Evolutionary conservation across 2,329 filamentous ascomycete genomes (phyloP).

Genomic region (Fonsecaea monophora): DNA sequence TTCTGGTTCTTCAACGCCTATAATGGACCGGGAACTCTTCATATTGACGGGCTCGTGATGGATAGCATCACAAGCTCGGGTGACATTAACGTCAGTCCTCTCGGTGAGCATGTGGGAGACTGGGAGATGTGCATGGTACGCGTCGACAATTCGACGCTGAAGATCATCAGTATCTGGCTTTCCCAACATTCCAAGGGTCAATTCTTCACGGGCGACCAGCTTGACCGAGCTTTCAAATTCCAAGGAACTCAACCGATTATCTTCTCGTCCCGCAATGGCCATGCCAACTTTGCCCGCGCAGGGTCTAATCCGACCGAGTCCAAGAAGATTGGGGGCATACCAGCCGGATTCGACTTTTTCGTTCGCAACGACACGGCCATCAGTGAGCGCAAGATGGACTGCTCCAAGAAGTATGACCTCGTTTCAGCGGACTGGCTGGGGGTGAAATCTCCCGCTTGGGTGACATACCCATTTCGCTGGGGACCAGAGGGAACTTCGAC

Average conservation of each 20-base stretch:
- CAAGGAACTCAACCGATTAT: slow-evolving; percentile 25
- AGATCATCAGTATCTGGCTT: slow-evolving; percentile 25
- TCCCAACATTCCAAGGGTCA: slow-evolving; percentile 25
- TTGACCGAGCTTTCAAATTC: slow-evolving; percentile 20
- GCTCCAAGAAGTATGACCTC: slow-evolving; percentile 27
- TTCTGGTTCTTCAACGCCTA: slow-evolving; percentile 33
- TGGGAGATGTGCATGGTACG: slow-evolving; percentile 31
- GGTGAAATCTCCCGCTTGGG: slow-evolving; percentile 17
- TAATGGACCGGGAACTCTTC: slow-evolving; percentile 27
- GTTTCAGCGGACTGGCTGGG: slow-evolving; percentile 21
- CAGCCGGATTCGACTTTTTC: slow-evolving; percentile 26
- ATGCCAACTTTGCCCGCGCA: slow-evolving; percentile 17
- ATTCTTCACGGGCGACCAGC: slow-evolving; percentile 21
- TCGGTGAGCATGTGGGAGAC: slow-evolving; percentile 28
- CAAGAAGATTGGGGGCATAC: slow-evolving; percentile 27
- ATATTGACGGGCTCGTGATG: slow-evolving; percentile 25
- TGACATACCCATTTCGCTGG: slow-evolving; percentile 28
- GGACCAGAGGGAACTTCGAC: slow-evolving; percentile 29
- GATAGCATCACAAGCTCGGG: slow-evolving; percentile 25
- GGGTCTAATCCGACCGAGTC: slow-evolving; percentile 24
- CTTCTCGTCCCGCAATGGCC: slow-evolving; percentile 24
- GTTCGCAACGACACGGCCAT: slow-evolving; percentile 26
- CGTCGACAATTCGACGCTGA: slow-evolving; percentile 22
- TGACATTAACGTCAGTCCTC: slow-evolving; percentile 24
- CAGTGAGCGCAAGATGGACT: slow-evolving; percentile 22